These are phyloP conservation scores for Thalassiosira exigua DNA, from an alignment of 352 stramenopile genomes.

Conservation along the genomic window DNA sequence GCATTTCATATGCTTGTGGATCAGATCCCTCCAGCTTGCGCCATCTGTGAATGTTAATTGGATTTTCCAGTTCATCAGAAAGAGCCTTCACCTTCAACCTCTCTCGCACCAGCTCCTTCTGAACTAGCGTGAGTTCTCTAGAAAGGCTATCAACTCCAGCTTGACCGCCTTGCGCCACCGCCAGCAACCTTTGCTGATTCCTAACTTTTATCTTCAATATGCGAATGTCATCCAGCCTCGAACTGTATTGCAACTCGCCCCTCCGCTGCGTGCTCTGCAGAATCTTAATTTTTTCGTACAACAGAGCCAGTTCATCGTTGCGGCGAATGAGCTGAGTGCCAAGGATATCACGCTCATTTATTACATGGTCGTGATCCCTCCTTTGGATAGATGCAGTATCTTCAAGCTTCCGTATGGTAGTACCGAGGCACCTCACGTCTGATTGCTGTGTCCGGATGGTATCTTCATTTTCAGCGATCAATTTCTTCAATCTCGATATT, in stretches of 20 bases:
- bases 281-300: slow-evolving; percentile 98
- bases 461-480: slow-evolving; percentile 90
- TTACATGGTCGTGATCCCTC: slow-evolving; percentile 96
- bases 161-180: slow-evolving; percentile 90
- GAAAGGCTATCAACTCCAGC: slow-evolving; percentile 88
- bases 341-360: slow-evolving; percentile 96
- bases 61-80: slow-evolving; percentile 95
- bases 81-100: slow-evolving; percentile 97
- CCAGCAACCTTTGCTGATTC: slow-evolving; percentile 91
- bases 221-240: slow-evolving; percentile 91
- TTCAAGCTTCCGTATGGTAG: slow-evolving; percentile 92
- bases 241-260: slow-evolving; percentile 91
- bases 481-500: slow-evolving; percentile 89
- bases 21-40: slow-evolving; percentile 96
- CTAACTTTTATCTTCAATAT: slow-evolving; percentile 95
- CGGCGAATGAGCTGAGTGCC: slow-evolving; percentile 95
- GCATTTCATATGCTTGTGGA: slow-evolving; percentile 93
- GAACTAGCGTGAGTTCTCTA: slow-evolving; percentile 86
- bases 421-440: slow-evolving; percentile 92
- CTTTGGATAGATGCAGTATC: slow-evolving; percentile 92
- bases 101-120: slow-evolving; percentile 92
- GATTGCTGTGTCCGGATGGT: slow-evolving; percentile 94
- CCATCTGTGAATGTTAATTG: slow-evolving; percentile 97
- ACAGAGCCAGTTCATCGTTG: slow-evolving; percentile 95
- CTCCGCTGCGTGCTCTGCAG: slow-evolving; percentile 93